Evolutionary conservation across 805 yeast genomes (phyloP), one percentile per base, ranked within the genome.

Genomic region (Isabelozyma heimii): DNA sequence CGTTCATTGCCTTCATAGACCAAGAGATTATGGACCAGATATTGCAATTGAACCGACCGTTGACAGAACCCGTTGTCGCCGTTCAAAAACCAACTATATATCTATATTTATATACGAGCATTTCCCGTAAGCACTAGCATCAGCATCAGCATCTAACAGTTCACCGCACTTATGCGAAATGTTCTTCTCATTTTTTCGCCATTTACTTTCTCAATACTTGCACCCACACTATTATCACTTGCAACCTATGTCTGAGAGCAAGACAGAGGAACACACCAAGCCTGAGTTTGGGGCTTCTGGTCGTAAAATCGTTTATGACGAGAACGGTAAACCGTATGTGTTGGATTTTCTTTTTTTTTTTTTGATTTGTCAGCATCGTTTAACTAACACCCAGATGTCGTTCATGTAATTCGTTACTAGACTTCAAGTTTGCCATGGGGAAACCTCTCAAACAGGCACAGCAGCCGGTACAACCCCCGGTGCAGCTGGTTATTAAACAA

Each of bases 261-360:
- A 30, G n/a, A 30, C 35, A 7, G 35, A 30, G 35, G 35, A 30
- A 30, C 10, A 30, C 10, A 13, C 35, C 35, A 9, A 54, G 54
- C 84, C 86, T 0, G 74, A 57, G 10, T 56, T 74, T 44, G 89
- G 89, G 0, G 72, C 79, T 2, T 62, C 79, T 17, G 96, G 96
- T 0, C 74, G 85, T 43, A 82, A 80, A 56, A 85, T 90, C 50
- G 67, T 89, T 17, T 82, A 88, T 49, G 97, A 89, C 61, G 84
- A 89, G 62, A 86, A 92, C 66, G 98, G 98, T 0, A 91, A 89
- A 66, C 97, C 97, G 91, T 88, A 75, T 63, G 94, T 82, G n/a
- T 37, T 33, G 37, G 37, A 33, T 5, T 5, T 6, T 12, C n/a
- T 33, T 13, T 12, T 33, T 14, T 6, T 2, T 14, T 15, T 13